phyloP scores from a whole-genome alignment of 306 rosid genomes.

The Lotus japonicus region DNA sequence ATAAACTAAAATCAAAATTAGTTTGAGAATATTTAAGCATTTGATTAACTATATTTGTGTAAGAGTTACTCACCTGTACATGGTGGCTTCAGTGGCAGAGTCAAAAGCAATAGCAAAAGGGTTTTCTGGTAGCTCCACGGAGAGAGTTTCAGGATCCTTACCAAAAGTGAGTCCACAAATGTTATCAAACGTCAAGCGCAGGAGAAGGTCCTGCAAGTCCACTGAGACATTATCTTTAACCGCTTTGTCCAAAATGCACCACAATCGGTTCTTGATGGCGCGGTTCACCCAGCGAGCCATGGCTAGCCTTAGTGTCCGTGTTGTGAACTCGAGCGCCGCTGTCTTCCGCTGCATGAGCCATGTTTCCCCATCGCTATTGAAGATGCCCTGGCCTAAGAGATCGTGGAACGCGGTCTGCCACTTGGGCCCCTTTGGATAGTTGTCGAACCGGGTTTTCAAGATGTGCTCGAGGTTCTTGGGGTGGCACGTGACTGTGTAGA shows the following conservation, averaged over 20 bases:
- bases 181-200: conserved; percentile 79
- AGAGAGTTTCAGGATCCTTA: conserved; percentile 79
- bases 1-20: no score
- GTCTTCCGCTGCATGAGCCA: conserved; percentile 94
- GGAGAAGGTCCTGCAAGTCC: conserved; percentile 76
- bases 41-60: neutral
- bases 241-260: conserved; percentile 75
- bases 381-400: conserved; percentile 77
- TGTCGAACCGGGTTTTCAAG: conserved; percentile 68
- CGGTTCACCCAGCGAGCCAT: conserved; percentile 97
- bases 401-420: conserved; percentile 88
- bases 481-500: conserved; percentile 76
- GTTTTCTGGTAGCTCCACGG: conserved; percentile 46
- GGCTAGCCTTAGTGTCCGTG: conserved; percentile 71
- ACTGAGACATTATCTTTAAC: conserved; percentile 32
- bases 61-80: conserved; percentile 33
- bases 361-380: conserved; percentile 87
- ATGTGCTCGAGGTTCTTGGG: conserved; percentile 85
- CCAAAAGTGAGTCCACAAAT: conserved; percentile 93
- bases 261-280: conserved; percentile 59
- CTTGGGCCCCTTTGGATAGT: conserved; percentile 80
- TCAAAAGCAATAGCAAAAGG: conserved; percentile 70
- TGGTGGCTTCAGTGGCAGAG: conserved; percentile 80
- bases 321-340: conserved; percentile 88
- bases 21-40: no score